These are phyloP conservation scores for Chlamydomonas incerta DNA, from an alignment of 139 green algal species.

Conservation along the genomic window DNA sequence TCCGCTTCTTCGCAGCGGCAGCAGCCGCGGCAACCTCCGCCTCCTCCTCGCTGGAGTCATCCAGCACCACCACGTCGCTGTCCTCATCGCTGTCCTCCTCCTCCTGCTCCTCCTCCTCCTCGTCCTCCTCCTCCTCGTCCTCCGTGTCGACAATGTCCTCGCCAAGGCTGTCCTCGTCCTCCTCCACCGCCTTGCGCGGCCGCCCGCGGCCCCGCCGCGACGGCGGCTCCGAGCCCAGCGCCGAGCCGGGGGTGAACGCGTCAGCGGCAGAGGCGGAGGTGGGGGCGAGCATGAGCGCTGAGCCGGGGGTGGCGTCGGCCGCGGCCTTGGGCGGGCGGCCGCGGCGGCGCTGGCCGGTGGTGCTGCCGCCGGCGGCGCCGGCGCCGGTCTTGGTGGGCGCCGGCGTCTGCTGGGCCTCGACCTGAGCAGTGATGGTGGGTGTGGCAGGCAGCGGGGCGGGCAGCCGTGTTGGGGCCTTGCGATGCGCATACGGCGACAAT, in stretches of 20 bases:
- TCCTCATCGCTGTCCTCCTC: not conserved
- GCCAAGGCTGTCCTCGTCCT: not conserved
- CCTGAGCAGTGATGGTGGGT: too few relatives aligned
- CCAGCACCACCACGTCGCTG: too few relatives aligned
- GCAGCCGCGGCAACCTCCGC: not conserved
- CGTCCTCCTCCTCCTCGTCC: not conserved
- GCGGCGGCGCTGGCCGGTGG: not conserved
- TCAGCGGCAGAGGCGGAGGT: not conserved
- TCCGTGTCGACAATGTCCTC: not conserved
- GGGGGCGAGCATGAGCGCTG: not conserved
- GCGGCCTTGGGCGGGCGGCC: slow-evolving; percentile 16
- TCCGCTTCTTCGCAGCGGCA: too few relatives aligned
- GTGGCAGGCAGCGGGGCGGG: too few relatives aligned
- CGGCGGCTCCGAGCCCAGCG: too few relatives aligned
- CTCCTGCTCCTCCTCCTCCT: not conserved
- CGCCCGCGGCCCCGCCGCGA: too few relatives aligned
- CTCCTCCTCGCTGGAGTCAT: not conserved
- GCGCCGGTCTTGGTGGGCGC: not conserved
- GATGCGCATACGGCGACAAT: too few relatives aligned
- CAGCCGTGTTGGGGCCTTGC: too few relatives aligned
- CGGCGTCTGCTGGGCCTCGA: too few relatives aligned
- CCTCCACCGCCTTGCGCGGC: not conserved
- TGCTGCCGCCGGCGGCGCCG: not conserved
- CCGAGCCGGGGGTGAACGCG: not conserved
- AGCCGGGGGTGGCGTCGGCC: not conserved